Conservation (phyloP, 2,329 filamentous ascomycete genomes). For the Cytospora chrysosperma region DNA sequence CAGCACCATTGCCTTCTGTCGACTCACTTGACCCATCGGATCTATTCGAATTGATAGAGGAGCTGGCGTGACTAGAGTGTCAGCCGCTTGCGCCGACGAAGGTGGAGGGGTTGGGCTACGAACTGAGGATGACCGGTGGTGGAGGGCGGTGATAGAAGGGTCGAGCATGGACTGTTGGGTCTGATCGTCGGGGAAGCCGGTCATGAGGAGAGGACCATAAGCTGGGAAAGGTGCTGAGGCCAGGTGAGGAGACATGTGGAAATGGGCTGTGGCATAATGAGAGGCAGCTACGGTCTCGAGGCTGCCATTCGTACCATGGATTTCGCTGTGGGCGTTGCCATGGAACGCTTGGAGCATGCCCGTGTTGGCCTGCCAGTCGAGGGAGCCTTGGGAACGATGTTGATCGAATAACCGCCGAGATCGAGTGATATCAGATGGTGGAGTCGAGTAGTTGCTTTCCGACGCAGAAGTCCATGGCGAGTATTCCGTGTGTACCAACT, state of each 20-base stretch:
- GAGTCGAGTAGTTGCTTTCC: constrained; percentile 49
- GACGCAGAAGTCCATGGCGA: constrained; percentile 48
- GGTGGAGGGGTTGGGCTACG: constrained; percentile 50
- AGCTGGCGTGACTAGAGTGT: constrained; percentile 48
- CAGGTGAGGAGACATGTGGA: constrained; percentile 31
- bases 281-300: constrained; percentile 32
- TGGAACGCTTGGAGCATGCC: constrained; percentile 32
- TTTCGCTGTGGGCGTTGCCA: constrained; percentile 20
- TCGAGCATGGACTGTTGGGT: constrained; percentile 33
- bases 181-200: constrained; percentile 38
- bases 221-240: constrained; percentile 32
- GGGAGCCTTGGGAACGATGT: constrained; percentile 29
- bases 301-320: constrained; percentile 24
- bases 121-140: constrained; percentile 43
- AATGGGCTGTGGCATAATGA: constrained; percentile 31
- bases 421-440: constrained; percentile 42
- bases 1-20: constrained; percentile 42
- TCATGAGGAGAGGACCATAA: constrained; percentile 37
- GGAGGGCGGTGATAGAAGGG: constrained; percentile 28
- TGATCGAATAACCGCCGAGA: constrained; percentile 29
- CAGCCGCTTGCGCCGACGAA: constrained; percentile 46
- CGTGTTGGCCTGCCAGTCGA: constrained; percentile 33
- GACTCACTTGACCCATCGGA: constrained; percentile 38
- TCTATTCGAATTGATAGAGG: constrained; percentile 39
- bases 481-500: no score